Evolutionary conservation across 148 eudicot genomes (phyloP), one percentile per base, ranked within the genome.

Genomic region (Silene latifolia): DNA sequence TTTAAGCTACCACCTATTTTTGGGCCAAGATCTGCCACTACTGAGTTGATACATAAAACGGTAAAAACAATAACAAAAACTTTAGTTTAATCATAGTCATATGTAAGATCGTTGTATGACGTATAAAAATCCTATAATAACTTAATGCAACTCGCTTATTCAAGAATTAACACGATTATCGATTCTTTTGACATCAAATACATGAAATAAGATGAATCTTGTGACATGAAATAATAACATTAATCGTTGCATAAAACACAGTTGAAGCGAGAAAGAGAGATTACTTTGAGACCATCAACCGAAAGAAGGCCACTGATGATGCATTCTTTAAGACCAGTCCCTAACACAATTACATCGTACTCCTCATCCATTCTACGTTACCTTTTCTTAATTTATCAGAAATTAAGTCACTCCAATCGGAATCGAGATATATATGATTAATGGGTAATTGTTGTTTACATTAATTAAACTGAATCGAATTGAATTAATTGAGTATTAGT

Each of bases 241-340:
- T 13, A 51, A 51, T 51, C 9, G 15, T 2, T 13, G 11, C 15
- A 13, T 14, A 14, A 27, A 65, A 27, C 32, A 6, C 19, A 4
- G 15, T 29, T 5, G 32, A 65, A 51, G 4, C 32, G 18, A 13
- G 57, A 58, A 14, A 61, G 61, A 47, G 60, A 67, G 4, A 42
- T 32, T 81, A 86, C 89, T 78, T 86, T 86, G 72, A 86, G 83
- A 51, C 87, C 82, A 71, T 86, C 87, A 21, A 86, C 89, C 4
- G 89, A 86, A 51, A 84, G 82, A 69, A 86, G 89, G 20, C 89
- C 89, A 44, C 89, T 86, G 67, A 86, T 82, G 25, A 86, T 86
- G 76, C 89, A 86, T 84, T 86, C 89, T 76, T 86, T 86, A 77
- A 86, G 89, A 46, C 89, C 89, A 3, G 89, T 86, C 18, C 89